Conservation (phyloP, 345 rosid species). For the Acer campestre region DNA sequence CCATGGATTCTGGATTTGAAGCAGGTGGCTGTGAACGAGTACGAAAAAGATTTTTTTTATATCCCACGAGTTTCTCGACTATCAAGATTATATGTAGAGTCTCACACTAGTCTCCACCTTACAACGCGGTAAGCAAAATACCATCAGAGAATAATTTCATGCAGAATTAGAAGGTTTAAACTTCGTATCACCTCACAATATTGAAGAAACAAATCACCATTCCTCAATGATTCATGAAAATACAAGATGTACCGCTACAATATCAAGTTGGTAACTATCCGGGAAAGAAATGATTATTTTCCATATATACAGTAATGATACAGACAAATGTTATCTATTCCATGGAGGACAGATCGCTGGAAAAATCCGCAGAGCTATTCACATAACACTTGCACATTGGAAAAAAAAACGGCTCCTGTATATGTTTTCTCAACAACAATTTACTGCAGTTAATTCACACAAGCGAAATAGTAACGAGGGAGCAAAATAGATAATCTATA, state of each 20-base stretch:
- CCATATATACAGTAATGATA: conserved; percentile 2
- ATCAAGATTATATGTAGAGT: neutral
- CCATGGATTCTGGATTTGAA: neutral
- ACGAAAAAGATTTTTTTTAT: too few relatives aligned
- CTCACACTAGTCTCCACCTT: neutral
- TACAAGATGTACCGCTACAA: neutral
- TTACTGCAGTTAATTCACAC: neutral
- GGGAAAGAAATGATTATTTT: neutral
- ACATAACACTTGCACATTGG: neutral
- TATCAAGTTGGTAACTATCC: neutral
- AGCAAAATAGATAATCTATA: neutral
- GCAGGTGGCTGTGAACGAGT: too few relatives aligned
- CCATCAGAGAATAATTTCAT: too few relatives aligned
- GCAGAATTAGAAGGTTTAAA: neutral
- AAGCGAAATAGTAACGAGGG: neutral
- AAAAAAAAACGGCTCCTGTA: neutral
- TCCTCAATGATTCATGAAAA: neutral
- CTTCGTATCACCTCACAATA: neutral
- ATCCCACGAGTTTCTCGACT: neutral
- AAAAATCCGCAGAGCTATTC: conserved; percentile 1
- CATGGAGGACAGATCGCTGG: neutral
- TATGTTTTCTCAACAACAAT: neutral
- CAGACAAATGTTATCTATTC: neutral
- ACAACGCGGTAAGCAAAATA: neutral
- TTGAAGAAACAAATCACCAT: neutral